phyloP scores from a whole-genome alignment of 768 basidiomycete genomes.

The Macrocybe gigantea region DNA sequence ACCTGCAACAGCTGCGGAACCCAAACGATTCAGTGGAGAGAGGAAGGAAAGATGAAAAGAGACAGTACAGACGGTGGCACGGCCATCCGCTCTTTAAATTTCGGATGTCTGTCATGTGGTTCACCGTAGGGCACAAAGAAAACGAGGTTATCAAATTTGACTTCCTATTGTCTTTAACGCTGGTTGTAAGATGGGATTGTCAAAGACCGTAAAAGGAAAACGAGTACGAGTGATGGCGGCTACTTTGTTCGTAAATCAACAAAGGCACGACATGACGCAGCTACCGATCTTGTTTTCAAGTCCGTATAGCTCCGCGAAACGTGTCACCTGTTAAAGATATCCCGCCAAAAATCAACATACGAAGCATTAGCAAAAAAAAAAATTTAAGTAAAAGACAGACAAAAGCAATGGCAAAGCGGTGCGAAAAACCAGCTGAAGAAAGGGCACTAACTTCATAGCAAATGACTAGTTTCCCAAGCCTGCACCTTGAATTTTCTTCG shows the following conservation, averaged over 20 bases:
- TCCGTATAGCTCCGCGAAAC: conserved; percentile 7
- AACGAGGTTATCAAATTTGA: conserved; percentile 1
- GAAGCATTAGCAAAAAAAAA: conserved; percentile 1
- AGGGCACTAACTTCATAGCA: neutral
- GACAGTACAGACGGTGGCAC: conserved; percentile 8
- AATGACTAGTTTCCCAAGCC: conserved; percentile 53
- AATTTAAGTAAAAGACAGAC: neutral
- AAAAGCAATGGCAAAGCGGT: neutral
- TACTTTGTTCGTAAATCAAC: conserved; percentile 9
- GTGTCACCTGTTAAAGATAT: conserved; percentile 4
- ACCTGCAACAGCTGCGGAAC: conserved; percentile 19
- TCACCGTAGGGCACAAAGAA: conserved; percentile 9
- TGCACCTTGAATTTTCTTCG: conserved; percentile 60
- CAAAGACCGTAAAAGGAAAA: conserved; percentile 8
- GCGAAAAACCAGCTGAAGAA: neutral
- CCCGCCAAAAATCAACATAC: neutral
- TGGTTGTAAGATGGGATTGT: neutral
- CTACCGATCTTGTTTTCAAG: conserved; percentile 17
- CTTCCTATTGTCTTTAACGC: conserved; percentile 14
- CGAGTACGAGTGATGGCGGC: conserved; percentile 2
- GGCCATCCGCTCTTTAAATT: neutral
- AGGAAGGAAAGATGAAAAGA: conserved; percentile 13
- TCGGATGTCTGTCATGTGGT: too few relatives aligned
- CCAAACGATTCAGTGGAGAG: conserved; percentile 10
- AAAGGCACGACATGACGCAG: conserved; percentile 8